Evolutionary conservation across 805 yeast genomes (phyloP).

Genomic region (Ogataea saltuana): DNA sequence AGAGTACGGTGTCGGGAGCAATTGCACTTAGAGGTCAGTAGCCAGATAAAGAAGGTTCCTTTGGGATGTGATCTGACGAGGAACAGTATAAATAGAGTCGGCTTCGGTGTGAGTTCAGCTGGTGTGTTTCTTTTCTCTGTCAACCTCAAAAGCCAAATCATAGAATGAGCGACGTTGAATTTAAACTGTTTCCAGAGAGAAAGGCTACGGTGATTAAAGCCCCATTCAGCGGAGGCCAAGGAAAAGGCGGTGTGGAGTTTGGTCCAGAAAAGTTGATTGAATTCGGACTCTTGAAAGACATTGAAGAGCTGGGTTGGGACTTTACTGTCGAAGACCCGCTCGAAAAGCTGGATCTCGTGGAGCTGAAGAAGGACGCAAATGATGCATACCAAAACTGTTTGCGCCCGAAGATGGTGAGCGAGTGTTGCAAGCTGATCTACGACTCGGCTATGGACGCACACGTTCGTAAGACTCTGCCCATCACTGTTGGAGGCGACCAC

Average conservation of each 20-base stretch:
- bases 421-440: slow-evolving; percentile 64
- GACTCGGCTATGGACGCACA: slow-evolving; percentile 57
- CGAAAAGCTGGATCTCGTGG: slow-evolving; percentile 45
- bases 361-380: slow-evolving; percentile 40
- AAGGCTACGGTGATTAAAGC: slow-evolving; percentile 76
- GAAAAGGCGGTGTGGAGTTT: slow-evolving; percentile 86
- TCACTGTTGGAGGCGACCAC: slow-evolving; percentile 96
- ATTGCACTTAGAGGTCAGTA: slow-evolving; percentile 1
- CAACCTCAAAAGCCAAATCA: too few relatives aligned
- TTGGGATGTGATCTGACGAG: not conserved
- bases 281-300: slow-evolving; percentile 65
- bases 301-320: slow-evolving; percentile 74
- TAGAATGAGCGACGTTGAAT: slow-evolving; percentile 34
- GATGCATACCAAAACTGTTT: slow-evolving; percentile 62
- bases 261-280: slow-evolving; percentile 85
- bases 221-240: slow-evolving; percentile 96
- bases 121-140: too few relatives aligned
- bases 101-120: too few relatives aligned
- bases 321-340: slow-evolving; percentile 56
- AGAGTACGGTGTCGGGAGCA: not conserved
- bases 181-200: slow-evolving; percentile 54
- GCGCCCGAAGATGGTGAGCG: slow-evolving; percentile 76
- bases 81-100: slow-evolving; percentile 2
- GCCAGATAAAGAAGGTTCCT: too few relatives aligned
- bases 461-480: slow-evolving; percentile 54